A percentile compares a stretch with the other conserved stretches of the same genome.
These are phyloP conservation scores for Phytophthora europaea DNA, from an alignment of 352 stramenopile species.

Conservation along the genomic window DNA sequence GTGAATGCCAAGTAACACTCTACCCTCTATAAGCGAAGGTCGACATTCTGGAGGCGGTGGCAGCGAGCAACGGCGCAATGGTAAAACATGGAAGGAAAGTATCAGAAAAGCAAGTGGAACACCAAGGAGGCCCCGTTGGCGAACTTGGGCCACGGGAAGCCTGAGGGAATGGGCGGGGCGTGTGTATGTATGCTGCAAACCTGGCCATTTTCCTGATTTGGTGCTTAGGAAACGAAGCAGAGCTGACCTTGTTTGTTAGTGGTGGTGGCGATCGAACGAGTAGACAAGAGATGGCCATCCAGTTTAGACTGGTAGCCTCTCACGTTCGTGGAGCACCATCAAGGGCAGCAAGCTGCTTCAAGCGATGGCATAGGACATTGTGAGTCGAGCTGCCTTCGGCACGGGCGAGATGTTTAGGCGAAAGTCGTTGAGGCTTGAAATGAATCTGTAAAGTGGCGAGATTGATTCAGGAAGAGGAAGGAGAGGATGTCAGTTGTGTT, in stretches of 20 bases:
- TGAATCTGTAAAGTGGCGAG: slow-evolving; percentile 54
- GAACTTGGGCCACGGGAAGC: slow-evolving; percentile 47
- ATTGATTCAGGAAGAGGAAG: slow-evolving; percentile 41
- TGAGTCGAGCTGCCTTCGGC: slow-evolving; percentile 39
- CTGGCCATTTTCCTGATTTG: slow-evolving; percentile 29
- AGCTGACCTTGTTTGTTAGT: slow-evolving; percentile 48
- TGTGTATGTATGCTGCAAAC: slow-evolving; percentile 32
- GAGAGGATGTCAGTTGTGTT: slow-evolving; percentile 45
- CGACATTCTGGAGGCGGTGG: slow-evolving; percentile 33
- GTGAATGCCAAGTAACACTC: slow-evolving; percentile 88
- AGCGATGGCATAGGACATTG: slow-evolving; percentile 42
- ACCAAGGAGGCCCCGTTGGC: slow-evolving; percentile 31
- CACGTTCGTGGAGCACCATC: slow-evolving; percentile 32
- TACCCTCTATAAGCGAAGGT: slow-evolving; percentile 42
- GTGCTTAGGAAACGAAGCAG: slow-evolving; percentile 34
- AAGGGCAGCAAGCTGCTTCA: slow-evolving; percentile 42
- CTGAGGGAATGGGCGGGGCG: slow-evolving; percentile 32
- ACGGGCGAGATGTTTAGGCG: slow-evolving; percentile 33
- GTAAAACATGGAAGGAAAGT: slow-evolving; percentile 37
- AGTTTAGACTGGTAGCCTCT: slow-evolving; percentile 34
- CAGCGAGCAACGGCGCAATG: slow-evolving; percentile 28
- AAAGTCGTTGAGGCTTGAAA: slow-evolving; percentile 38
- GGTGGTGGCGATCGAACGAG: slow-evolving; percentile 32
- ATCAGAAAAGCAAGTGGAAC: slow-evolving; percentile 33
- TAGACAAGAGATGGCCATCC: slow-evolving; percentile 36